These are phyloP conservation scores for Mucor irregularis DNA, from an alignment of 371 early-diverging fungal genomes.

Conservation along the genomic window DNA sequence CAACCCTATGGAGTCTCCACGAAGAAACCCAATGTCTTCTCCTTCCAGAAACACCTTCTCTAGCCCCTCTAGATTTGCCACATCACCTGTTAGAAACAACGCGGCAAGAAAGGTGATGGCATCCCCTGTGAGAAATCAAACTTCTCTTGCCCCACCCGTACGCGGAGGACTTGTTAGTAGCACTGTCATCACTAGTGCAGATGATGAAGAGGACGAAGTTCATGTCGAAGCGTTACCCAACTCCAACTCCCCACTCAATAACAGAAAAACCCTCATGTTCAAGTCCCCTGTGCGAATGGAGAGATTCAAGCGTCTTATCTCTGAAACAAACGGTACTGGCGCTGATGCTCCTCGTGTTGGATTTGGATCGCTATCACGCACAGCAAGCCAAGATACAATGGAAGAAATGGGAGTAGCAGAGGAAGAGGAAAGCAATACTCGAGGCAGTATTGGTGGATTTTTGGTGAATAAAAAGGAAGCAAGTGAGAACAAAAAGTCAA, in stretches of 20 bases:
- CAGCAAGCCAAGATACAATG: neutral
- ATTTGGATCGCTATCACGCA: conserved; percentile 9
- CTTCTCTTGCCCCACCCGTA: neutral
- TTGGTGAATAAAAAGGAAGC: neutral
- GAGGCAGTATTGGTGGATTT: conserved; percentile 5
- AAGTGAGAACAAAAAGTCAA: neutral
- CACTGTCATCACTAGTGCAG: conserved; percentile 12
- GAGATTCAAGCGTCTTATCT: conserved; percentile 15
- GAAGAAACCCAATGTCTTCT: no score
- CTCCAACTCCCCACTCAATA: conserved; percentile 1
- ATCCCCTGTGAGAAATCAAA: no score
- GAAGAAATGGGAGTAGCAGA: no score
- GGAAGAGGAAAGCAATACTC: neutral
- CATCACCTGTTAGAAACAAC: no score
- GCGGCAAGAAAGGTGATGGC: no score
- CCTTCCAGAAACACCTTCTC: no score
- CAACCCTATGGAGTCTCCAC: conserved; percentile 7
- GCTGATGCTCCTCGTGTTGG: conserved; percentile 19
- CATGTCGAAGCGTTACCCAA: conserved; percentile 5
- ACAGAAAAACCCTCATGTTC: conserved; percentile 4
- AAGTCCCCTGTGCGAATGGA: conserved; percentile 13
- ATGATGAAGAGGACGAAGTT: conserved; percentile 12
- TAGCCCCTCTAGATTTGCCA: no score
- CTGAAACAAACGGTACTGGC: conserved; percentile 13
- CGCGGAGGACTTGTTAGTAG: neutral